Evolutionary conservation across 2,329 filamentous ascomycete species (phyloP).

Genomic region (Parastagonospora nodorum): DNA sequence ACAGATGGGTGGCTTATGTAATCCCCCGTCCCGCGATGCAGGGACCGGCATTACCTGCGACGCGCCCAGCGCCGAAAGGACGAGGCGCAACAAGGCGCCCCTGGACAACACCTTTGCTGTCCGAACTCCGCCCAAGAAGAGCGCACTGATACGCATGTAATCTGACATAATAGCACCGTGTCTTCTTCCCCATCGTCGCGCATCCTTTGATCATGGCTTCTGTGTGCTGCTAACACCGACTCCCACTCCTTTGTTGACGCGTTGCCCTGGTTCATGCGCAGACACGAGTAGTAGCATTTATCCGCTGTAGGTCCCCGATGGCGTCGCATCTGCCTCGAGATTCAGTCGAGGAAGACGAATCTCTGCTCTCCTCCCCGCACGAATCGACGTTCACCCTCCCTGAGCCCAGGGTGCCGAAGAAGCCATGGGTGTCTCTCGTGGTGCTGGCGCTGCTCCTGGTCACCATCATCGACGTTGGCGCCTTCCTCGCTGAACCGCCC

Average conservation of each 20-base stretch:
- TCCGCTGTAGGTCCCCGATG: conserved; percentile 12
- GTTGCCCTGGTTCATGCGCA: background rate
- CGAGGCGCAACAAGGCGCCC: too few relatives aligned
- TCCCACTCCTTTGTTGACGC: conserved; percentile 1
- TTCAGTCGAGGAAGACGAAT: conserved; percentile 24
- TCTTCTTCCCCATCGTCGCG: too few relatives aligned
- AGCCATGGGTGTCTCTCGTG: conserved; percentile 39
- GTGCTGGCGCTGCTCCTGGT: conserved; percentile 49
- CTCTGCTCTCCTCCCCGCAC: conserved; percentile 18
- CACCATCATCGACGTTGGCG: conserved; percentile 53
- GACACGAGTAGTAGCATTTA: background rate
- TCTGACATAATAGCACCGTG: too few relatives aligned
- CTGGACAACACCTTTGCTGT: too few relatives aligned
- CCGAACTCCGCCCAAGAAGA: too few relatives aligned
- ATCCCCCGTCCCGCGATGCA: too few relatives aligned
- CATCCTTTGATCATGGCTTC: background rate
- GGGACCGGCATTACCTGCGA: too few relatives aligned
- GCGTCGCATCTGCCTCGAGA: conserved; percentile 9
- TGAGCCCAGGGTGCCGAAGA: conserved; percentile 17
- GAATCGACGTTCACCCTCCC: conserved; percentile 4
- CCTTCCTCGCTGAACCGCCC: conserved; percentile 51
- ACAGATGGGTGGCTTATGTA: too few relatives aligned
- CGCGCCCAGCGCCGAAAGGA: too few relatives aligned
- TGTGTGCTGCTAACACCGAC: background rate
- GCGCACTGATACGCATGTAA: too few relatives aligned